These are phyloP conservation scores for Coemansia asiatica DNA, from an alignment of 192 early-diverging fungal genomes.

Conservation along the genomic window DNA sequence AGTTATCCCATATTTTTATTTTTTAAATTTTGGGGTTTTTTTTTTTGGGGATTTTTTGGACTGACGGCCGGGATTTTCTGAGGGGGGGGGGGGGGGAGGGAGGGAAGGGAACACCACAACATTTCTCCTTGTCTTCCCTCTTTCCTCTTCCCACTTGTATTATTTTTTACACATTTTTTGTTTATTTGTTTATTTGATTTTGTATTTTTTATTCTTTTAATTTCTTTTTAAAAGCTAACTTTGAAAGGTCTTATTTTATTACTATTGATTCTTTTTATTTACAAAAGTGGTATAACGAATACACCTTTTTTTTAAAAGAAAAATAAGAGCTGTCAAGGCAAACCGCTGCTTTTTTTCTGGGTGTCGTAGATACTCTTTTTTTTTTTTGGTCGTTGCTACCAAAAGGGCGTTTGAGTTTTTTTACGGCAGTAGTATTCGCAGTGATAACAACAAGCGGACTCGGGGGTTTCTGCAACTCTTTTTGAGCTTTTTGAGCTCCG, in stretches of 20 bases:
- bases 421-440: background rate
- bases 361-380: background rate
- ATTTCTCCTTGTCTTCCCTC: background rate
- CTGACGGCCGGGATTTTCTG: too few species aligned
- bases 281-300: too few species aligned
- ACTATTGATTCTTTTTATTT: background rate
- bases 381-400: too few species aligned
- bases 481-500: background rate
- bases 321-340: too few species aligned
- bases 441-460: background rate
- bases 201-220: background rate
- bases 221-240: background rate
- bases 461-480: background rate
- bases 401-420: too few species aligned
- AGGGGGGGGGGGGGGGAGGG: too few species aligned
- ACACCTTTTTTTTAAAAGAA: too few species aligned
- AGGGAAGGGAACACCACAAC: constrained; percentile 2
- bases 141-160: background rate
- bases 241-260: background rate
- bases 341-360: constrained; percentile 4
- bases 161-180: background rate
- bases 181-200: background rate
- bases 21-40: too few species aligned
- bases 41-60: too few species aligned
- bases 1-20: too few species aligned